These are phyloP conservation scores for Aspergillus saccharolyticus DNA, from an alignment of 495 filamentous ascomycete species.

Conservation along the genomic window DNA sequence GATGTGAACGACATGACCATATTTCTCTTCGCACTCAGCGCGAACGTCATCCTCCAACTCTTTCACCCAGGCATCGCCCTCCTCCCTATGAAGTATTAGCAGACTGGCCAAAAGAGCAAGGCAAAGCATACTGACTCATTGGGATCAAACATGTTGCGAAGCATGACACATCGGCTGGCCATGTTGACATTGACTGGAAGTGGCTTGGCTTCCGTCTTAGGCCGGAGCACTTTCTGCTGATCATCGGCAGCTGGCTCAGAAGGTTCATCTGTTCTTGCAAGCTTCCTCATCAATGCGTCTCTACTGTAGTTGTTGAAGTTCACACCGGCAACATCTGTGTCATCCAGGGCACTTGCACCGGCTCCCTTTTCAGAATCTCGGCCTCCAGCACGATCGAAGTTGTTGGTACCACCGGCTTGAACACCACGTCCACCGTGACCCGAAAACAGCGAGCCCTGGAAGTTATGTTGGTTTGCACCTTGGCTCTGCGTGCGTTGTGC, in stretches of 20 bases:
- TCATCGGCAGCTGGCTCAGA: conserved; percentile 55
- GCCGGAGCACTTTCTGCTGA: conserved; percentile 65
- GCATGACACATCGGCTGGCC: conserved; percentile 88
- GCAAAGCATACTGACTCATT: conserved; percentile 64
- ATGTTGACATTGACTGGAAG: conserved; percentile 82
- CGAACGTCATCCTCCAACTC: conserved; percentile 93
- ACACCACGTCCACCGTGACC: conserved; percentile 85
- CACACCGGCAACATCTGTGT: conserved; percentile 95
- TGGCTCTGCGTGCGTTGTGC: conserved; percentile 79
- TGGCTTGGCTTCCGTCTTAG: conserved; percentile 76
- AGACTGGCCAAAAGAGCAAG: background rate
- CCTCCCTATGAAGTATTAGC: conserved; percentile 64
- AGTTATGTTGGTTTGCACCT: conserved; percentile 68
- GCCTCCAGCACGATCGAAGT: conserved; percentile 89
- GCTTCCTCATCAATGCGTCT: conserved; percentile 95
- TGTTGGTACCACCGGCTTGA: conserved; percentile 70
- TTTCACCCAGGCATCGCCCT: conserved; percentile 84
- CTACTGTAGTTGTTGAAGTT: conserved; percentile 99
- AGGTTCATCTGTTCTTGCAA: conserved; percentile 91
- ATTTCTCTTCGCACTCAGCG: conserved; percentile 89
- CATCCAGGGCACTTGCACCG: conserved; percentile 92
- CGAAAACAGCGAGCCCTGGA: conserved; percentile 92
- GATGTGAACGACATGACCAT: conserved; percentile 98
- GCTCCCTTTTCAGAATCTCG: conserved; percentile 85
- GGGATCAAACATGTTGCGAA: conserved; percentile 94